phyloP scores from a whole-genome alignment of 441 rosid genomes.

The Sinapis alba region DNA sequence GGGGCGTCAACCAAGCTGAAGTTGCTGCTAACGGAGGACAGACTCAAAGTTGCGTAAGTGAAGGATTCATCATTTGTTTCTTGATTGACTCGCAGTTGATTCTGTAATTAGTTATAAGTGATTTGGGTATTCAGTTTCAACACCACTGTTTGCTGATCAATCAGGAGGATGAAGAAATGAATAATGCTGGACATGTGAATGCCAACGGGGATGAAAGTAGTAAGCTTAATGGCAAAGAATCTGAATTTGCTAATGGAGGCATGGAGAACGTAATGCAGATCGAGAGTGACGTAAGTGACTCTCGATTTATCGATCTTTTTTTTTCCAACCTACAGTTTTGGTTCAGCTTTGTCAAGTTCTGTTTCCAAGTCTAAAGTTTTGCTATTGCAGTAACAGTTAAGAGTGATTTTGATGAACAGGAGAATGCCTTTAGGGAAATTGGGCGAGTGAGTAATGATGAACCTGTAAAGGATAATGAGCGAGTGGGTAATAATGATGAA shows the following conservation, averaged over 20 bases:
- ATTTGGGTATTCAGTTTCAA: background rate
- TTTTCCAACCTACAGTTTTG: background rate
- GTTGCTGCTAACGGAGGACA: background rate
- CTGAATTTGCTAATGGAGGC: background rate
- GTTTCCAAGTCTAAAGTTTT: background rate
- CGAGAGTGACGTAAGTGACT: background rate
- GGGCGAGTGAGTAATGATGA: background rate
- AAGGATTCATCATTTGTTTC: background rate
- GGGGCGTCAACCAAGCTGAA: constrained; percentile 4
- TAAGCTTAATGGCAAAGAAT: background rate
- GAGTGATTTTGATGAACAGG: constrained; percentile 24
- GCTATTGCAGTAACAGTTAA: background rate
- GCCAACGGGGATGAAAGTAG: background rate
- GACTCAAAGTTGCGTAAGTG: background rate
- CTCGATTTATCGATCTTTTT: background rate
- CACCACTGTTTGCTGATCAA: background rate
- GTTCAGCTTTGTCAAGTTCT: background rate
- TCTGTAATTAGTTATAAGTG: background rate
- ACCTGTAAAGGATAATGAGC: background rate
- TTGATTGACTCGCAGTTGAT: background rate
- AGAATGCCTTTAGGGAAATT: background rate
- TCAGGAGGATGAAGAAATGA: background rate
- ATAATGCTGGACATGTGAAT: background rate
- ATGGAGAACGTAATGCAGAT: background rate
- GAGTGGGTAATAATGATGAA: background rate